Evolutionary conservation across 192 early-diverging fungal species (phyloP).

Genomic region (Coemansia sp.): DNA sequence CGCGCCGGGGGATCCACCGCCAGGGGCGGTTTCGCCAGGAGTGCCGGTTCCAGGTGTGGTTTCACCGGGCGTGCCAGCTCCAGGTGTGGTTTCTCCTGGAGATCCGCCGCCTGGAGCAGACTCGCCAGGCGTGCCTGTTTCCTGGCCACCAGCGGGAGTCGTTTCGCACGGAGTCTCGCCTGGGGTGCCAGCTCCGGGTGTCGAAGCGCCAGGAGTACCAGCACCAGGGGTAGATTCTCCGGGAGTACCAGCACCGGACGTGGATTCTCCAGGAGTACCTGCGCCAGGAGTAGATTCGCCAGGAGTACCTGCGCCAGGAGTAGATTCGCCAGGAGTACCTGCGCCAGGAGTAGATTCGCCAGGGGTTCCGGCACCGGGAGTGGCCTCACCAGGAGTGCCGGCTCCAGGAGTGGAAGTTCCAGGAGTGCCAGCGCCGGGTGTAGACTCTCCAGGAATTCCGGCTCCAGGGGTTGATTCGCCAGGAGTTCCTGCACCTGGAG

Average conservation of each 20-base stretch:
- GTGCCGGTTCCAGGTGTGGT: slow-evolving; percentile 8
- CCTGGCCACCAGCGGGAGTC: slow-evolving; percentile 2
- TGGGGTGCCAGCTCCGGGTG: slow-evolving; percentile 3
- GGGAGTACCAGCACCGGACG: slow-evolving; percentile 6
- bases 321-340: slow-evolving; percentile 1
- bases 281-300: slow-evolving; percentile 16
- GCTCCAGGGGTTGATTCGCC: neutral
- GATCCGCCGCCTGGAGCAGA: slow-evolving; percentile 15
- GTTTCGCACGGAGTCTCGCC: neutral
- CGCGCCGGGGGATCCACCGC: neutral
- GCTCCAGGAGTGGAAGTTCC: slow-evolving; percentile 17
- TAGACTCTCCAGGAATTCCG: neutral
- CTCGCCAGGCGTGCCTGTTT: neutral
- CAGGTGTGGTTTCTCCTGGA: slow-evolving; percentile 12
- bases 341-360: slow-evolving; percentile 1
- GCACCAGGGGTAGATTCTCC: slow-evolving; percentile 16
- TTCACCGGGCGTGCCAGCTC: slow-evolving; percentile 15
- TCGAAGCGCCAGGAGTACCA: slow-evolving; percentile 13
- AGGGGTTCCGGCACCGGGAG: slow-evolving; percentile 2
- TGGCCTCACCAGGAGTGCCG: slow-evolving; percentile 9
- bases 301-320: slow-evolving; percentile 9
- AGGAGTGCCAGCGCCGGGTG: slow-evolving; percentile 8
- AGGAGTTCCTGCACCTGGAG: slow-evolving; percentile 1
- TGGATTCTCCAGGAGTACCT: slow-evolving; percentile 7
- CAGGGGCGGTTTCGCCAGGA: slow-evolving; percentile 13